Evolutionary conservation across 441 rosid genomes (phyloP), one percentile per base, ranked within the genome.

Genomic region (Aquilaria agallochum): DNA sequence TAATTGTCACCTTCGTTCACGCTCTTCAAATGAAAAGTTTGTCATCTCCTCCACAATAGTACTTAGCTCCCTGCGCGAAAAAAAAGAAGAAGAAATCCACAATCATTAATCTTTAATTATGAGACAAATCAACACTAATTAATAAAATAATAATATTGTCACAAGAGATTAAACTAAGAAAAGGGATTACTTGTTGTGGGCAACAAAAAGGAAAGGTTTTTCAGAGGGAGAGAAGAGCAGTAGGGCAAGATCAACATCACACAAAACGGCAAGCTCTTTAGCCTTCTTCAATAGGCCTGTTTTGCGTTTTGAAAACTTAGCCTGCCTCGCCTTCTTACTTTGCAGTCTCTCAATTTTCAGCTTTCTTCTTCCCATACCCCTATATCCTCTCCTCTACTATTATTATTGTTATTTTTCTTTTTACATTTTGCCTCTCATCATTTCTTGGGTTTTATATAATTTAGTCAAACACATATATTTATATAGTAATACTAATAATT

Each of bases 291-390:
- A 11, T 32, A 77, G 3, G 0, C 80, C 69, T 0, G 15, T 13
- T 30, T 70, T 80, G 6, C 78, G 67, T 76, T 75, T 74, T 34
- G 80, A 74, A 30, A 50, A 80, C 56, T 63, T 77, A 31, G 32
- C 50, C 0, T 67, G 74, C 58, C 79, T 75, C 9, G 56, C 76
- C 59, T 70, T 70, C 0, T 0, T 0, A 0, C 2, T 52, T 5
- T 68, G 69, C 45, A 77, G 4, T 51, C 45, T 70, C 55, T 46
- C 30, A 20, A 77, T 40, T 30, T 31, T 56, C 49, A 70, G 20
- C 68, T 70, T 77, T 34, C 48, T 74, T 5, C 70, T 80, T 48
- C 77, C 76, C 79, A 76, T 75, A 5, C n/a, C 48, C 27, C 27
- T 20, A 20, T 20, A 20, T 20, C 60, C 49, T 36, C 12, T 56